phyloP scores from a whole-genome alignment of 495 filamentous ascomycete genomes.

The Jackrogersella minutella region DNA sequence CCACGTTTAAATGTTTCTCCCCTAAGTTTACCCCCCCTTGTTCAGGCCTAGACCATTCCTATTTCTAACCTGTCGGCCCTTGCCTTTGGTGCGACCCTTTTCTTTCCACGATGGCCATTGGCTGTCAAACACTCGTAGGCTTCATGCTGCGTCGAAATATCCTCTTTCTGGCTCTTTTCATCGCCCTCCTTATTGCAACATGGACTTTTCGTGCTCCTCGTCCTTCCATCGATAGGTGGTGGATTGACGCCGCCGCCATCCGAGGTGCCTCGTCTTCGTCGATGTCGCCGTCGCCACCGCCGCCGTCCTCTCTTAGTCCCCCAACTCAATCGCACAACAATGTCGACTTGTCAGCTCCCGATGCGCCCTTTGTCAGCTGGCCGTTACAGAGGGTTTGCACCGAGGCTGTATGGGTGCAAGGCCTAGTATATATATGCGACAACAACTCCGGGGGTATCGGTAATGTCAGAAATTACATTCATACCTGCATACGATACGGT shows the following conservation, averaged over 20 bases:
- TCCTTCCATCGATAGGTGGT: constrained; percentile 34
- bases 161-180: constrained; percentile 40
- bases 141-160: constrained; percentile 48
- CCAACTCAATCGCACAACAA: constrained; percentile 15
- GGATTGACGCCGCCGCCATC: constrained; percentile 33
- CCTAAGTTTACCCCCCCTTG: too few relatives aligned
- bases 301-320: constrained; percentile 14
- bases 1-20: too few relatives aligned
- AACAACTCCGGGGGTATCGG: constrained; percentile 63
- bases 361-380: constrained; percentile 59
- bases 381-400: constrained; percentile 56
- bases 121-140: constrained; percentile 39
- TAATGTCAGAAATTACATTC: constrained; percentile 62
- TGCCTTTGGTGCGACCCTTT: constrained; percentile 22
- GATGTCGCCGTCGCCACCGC: constrained; percentile 7
- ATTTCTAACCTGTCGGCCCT: constrained; percentile 28
- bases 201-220: constrained; percentile 39
- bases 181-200: constrained; percentile 42
- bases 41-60: constrained; percentile 28
- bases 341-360: constrained; percentile 44
- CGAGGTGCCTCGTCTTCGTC: constrained; percentile 26
- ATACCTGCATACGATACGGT: constrained; percentile 60
- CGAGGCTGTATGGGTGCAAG: constrained; percentile 52
- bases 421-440: constrained; percentile 58
- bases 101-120: constrained; percentile 41